Base-by-base conservation (phyloP, 148 eudicot genomes). In the Linanthus parryae region DNA sequence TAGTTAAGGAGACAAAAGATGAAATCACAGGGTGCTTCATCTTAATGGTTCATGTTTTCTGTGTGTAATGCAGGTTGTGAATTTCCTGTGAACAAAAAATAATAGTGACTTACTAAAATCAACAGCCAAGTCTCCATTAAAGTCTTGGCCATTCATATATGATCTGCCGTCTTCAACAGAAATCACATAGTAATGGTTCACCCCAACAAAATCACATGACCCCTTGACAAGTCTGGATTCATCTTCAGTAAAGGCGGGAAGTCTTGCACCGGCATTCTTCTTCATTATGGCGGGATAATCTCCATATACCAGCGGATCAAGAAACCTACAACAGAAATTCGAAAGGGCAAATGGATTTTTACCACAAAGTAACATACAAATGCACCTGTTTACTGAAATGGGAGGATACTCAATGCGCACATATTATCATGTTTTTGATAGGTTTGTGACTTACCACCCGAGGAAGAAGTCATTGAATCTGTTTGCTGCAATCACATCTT, bases 371-470 rank as follows among this genome's bases (percentile, higher is more conserved):
- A n/a, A n/a, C n/a, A n/a, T n/a, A 38, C 12, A 12, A n/a, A 38
- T 11, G 42, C 16, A 4, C 16, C 2, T 38, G 12, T n/a, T n/a
- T n/a, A n/a, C n/a, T n/a, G n/a, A n/a, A n/a, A 4, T 25, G 10
- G 3, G 36, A n/a, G n/a, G n/a, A n/a, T n/a, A n/a, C n/a, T n/a
- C n/a, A n/a, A n/a, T n/a, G n/a, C n/a, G n/a, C n/a, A n/a, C n/a
- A n/a, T n/a, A n/a, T n/a, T n/a, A n/a, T n/a, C n/a, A n/a, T n/a
- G n/a, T n/a, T n/a, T n/a, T n/a, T n/a, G n/a, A n/a, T n/a, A n/a
- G n/a, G n/a, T n/a, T n/a, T n/a, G n/a, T n/a, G n/a, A 45, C 59
- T 52, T 14, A 66, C 70, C 70, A 66, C 37, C 70, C 70, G 18
- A 58, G 14, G 16, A 50, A 51, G 28, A 58, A 59, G 26, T 66